Evolutionary conservation across 1,139 yeast genomes (phyloP).

Genomic region (Saccharomyces hybrid): DNA sequence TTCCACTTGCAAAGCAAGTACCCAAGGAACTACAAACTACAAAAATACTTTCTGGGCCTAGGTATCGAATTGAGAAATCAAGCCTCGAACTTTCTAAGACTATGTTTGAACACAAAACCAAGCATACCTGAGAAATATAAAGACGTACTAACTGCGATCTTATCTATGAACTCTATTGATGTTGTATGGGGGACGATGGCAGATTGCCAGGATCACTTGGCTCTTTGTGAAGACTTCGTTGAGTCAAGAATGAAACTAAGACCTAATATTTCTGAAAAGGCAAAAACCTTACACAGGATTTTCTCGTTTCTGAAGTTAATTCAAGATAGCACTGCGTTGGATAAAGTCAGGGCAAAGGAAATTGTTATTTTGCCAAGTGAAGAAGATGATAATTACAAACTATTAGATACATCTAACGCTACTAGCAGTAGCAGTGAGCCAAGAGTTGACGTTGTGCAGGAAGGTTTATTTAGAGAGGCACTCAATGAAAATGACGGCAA

Average conservation of each 20-base stretch:
- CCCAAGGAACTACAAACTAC: conserved; percentile 37
- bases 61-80: conserved; percentile 70
- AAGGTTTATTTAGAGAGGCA: conserved; percentile 16
- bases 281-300: conserved; percentile 67
- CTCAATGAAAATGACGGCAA: conserved; percentile 21
- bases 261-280: conserved; percentile 65
- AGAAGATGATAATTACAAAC: background rate
- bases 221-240: conserved; percentile 70
- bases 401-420: background rate
- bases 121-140: conserved; percentile 60
- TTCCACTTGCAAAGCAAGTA: conserved; percentile 72
- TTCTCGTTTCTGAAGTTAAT: conserved; percentile 67
- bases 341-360: conserved; percentile 31
- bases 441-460: background rate
- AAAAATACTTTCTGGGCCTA: conserved; percentile 60
- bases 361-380: conserved; percentile 10
- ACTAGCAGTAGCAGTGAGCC: background rate
- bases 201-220: conserved; percentile 67
- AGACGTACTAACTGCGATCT: conserved; percentile 73
- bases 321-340: conserved; percentile 64
- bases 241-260: conserved; percentile 59
- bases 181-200: conserved; percentile 90
- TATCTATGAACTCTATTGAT: conserved; percentile 84
- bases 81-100: conserved; percentile 60
- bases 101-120: conserved; percentile 40